Evolutionary conservation across 768 basidiomycete genomes (phyloP).

Genomic region (Agrocybe praecox): DNA sequence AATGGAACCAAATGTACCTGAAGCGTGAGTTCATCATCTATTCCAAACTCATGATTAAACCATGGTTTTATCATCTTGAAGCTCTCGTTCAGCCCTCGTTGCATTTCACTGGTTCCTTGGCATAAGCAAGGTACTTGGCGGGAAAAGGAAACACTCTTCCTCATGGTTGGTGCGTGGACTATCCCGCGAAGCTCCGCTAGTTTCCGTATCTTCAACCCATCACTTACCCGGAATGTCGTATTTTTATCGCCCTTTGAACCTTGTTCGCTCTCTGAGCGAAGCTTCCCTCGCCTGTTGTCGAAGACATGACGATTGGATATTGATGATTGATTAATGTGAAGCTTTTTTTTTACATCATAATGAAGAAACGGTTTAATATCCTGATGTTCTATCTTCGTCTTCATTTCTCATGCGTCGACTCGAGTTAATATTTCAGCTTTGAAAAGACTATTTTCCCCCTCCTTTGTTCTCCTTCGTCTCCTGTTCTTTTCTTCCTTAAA

Average conservation of each 20-base stretch:
- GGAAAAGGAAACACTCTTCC: neutral
- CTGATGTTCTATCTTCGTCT: conserved; percentile 15
- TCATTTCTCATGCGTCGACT: conserved; percentile 14
- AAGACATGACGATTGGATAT: too few relatives aligned
- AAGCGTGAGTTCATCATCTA: too few relatives aligned
- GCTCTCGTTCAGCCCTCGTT: neutral
- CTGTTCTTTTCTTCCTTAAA: conserved; percentile 8
- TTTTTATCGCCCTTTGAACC: conserved; percentile 5
- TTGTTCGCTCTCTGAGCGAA: neutral
- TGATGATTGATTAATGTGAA: neutral
- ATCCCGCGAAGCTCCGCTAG: conserved; percentile 17
- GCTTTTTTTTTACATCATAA: neutral
- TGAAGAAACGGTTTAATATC: neutral
- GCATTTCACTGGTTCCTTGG: neutral
- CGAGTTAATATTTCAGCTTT: conserved; percentile 16
- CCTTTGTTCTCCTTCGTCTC: conserved; percentile 7
- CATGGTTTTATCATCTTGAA: too few relatives aligned
- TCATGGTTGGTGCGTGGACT: neutral
- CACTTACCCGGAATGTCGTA: conserved; percentile 7
- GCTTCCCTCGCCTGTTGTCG: conserved; percentile 7
- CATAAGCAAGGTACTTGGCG: neutral
- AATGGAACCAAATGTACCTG: too few relatives aligned
- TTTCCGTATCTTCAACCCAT: conserved; percentile 19
- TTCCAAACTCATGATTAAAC: too few relatives aligned
- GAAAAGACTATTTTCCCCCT: neutral